Base-by-base conservation (phyloP, 2,329 filamentous ascomycete species). In the Madurella fahalii region DNA sequence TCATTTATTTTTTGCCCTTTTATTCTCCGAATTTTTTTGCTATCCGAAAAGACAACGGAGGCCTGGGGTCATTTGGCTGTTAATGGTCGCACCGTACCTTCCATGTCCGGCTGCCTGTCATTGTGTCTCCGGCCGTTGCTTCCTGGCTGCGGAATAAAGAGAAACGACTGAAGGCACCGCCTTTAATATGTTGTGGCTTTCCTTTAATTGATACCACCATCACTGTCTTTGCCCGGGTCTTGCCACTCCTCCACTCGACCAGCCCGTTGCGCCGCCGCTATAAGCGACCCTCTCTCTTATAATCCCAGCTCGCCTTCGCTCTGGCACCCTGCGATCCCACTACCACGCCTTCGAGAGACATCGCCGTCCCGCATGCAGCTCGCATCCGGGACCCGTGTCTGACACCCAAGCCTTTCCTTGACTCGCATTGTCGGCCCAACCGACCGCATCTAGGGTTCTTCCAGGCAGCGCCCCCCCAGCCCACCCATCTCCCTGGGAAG, bases 21-120 rank as follows among this genome's bases (percentile, higher is more conserved):
- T 52, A 47, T 42, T 53, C 45, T 52, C 47, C 47, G 44, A 37
- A n/a, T n/a, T n/a, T 40, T 45, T 54, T 47, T 58, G 48, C 51
- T 34, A 32, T 17, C 49, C 45, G 11, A 20, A 32, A 49, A 18
- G 52, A 47, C 47, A 47, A 52, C 45, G 15, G 30, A 20, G 40
- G 44, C 32, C 30, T 47, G 30, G 9, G 4, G 15, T 11, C 20
- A 43, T 48, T 56, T 53, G 41, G 49, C 51, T 42, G 20, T 48
- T 18, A 31, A 46, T 53, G 46, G 48, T 49, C 47, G 48, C 49
- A 47, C 43, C 54, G 56, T 50, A 57, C 62, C 61, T 65, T 65
- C 62, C 62, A 57, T 58, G 61, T 65, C 63, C 61, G 62, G 63
- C 51, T 60, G 50, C 11, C 56, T 57, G 50, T 57, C 58, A 61